phyloP scores from a whole-genome alignment of 768 basidiomycete species.

The Psilocybe subaeruginosa region DNA sequence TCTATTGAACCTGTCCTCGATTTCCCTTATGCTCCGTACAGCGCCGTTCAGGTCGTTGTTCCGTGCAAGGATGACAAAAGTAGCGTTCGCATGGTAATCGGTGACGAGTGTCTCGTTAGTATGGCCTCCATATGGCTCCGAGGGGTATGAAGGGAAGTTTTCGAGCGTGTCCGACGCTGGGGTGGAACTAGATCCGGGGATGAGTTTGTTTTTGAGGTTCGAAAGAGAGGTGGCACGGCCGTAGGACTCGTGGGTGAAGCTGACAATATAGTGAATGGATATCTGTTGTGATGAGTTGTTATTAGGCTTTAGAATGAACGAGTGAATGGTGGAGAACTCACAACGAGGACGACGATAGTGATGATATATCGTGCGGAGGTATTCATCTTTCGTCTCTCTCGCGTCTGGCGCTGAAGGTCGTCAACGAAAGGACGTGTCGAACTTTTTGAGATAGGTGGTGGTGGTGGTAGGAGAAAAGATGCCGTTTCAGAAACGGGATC shows the following conservation, averaged over 20 bases:
- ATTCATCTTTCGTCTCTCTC: slow-evolving; percentile 26
- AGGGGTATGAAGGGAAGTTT: slow-evolving; percentile 18
- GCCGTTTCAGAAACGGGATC: background rate
- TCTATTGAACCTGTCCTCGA: slow-evolving; percentile 85
- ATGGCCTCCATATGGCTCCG: slow-evolving; percentile 9
- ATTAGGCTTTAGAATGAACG: slow-evolving; percentile 12
- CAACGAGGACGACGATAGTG: slow-evolving; percentile 33
- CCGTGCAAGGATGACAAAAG: slow-evolving; percentile 59
- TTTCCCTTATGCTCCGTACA: slow-evolving; percentile 67
- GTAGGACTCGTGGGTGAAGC: slow-evolving; percentile 54
- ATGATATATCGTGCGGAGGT: slow-evolving; percentile 36
- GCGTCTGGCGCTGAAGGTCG: background rate
- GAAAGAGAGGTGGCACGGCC: slow-evolving; percentile 49
- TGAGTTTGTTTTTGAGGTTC: slow-evolving; percentile 30
- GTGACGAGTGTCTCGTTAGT: slow-evolving; percentile 20
- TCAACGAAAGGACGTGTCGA: background rate
- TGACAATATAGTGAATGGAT: slow-evolving; percentile 50
- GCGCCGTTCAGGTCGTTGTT: slow-evolving; percentile 69
- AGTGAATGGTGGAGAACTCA: slow-evolving; percentile 20
- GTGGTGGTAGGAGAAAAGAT: background rate
- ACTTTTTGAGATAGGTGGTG: background rate
- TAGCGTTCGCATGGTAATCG: slow-evolving; percentile 38
- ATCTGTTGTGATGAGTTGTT: slow-evolving; percentile 17
- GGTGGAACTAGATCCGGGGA: background rate
- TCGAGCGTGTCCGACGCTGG: slow-evolving; percentile 11